These are phyloP conservation scores for Flaveria brownii DNA, from an alignment of 129 eudicot genomes.

Conservation along the genomic window DNA sequence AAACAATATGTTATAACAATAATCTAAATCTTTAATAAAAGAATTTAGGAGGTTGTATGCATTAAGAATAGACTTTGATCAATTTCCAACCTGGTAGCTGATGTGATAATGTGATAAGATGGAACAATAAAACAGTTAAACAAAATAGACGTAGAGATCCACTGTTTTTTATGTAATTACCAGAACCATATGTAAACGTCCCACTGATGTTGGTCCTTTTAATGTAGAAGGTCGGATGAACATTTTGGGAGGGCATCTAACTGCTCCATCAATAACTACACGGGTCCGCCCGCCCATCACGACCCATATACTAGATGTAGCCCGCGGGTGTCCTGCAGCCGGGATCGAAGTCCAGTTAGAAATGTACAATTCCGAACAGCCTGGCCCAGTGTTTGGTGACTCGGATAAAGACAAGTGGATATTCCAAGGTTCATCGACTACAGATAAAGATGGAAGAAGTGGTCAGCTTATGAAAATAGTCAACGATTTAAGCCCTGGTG, in stretches of 20 bases:
- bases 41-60: not conserved
- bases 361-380: constrained; percentile 39
- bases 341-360: constrained; percentile 78
- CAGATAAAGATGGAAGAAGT: constrained; percentile 90
- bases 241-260: constrained; percentile 72
- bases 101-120: not conserved
- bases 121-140: not conserved
- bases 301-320: constrained; percentile 79
- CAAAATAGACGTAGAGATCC: not conserved
- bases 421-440: constrained; percentile 51
- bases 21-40: not conserved
- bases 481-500: constrained; percentile 66
- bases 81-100: not conserved
- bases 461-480: constrained; percentile 68
- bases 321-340: constrained; percentile 73
- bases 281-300: constrained; percentile 92
- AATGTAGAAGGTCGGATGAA: constrained; percentile 89
- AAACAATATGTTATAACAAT: not conserved
- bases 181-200: constrained; percentile 6
- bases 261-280: constrained; percentile 42
- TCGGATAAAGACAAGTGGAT: constrained; percentile 51
- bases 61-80: not conserved
- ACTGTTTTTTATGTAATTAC: not conserved
- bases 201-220: constrained; percentile 31
- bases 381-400: constrained; percentile 51